Conservation (phyloP, 169 alveolate species). For the Eimeria necatrix region DNA sequence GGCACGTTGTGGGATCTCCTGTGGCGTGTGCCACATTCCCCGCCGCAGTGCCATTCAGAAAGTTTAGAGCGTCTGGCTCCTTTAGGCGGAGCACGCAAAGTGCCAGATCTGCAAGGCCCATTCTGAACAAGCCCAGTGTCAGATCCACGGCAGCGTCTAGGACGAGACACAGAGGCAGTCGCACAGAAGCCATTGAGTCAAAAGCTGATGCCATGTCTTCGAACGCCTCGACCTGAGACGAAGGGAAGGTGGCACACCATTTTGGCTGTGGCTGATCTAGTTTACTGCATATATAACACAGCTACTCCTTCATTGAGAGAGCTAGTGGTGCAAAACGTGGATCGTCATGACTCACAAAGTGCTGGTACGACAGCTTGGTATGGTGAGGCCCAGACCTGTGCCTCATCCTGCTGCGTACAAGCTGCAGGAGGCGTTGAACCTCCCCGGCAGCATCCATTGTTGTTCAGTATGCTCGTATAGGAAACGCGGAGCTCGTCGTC, state of each 20-base stretch:
- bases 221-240: conserved; percentile 41
- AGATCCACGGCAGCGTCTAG: conserved; percentile 46
- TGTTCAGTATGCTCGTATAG: background rate
- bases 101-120: conserved; percentile 59
- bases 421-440: conserved; percentile 56
- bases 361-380: conserved; percentile 27
- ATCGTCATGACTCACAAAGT: conserved; percentile 1
- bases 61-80: conserved; percentile 21
- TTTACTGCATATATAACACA: too few relatives aligned
- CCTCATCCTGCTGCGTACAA: conserved; percentile 21
- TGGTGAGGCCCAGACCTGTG: background rate
- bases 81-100: background rate
- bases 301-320: background rate
- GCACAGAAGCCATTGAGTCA: conserved; percentile 34
- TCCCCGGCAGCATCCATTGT: conserved; percentile 68
- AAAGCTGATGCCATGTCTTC: conserved; percentile 36
- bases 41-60: background rate
- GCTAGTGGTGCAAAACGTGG: background rate
- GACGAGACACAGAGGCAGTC: conserved; percentile 32
- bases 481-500: too few relatives aligned
- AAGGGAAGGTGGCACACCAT: background rate
- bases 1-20: background rate
- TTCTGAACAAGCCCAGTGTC: conserved; percentile 9
- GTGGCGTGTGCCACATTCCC: background rate
- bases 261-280: background rate